Evolutionary conservation across 164 flowering plant genomes (phyloP).

Genomic region (Tetracentron sinense): DNA sequence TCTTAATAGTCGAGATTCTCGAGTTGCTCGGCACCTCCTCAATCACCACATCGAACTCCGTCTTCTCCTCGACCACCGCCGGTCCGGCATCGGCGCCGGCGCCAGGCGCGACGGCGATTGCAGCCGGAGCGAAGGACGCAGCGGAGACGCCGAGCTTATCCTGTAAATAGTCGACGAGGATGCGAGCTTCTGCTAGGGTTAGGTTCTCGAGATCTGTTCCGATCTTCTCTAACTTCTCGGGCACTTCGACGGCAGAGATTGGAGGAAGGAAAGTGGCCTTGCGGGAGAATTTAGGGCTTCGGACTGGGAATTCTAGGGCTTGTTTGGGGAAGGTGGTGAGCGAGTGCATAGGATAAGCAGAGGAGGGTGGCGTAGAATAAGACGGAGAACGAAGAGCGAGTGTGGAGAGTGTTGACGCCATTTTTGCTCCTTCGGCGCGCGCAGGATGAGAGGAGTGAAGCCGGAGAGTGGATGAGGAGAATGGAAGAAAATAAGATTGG

Average conservation of each 20-base stretch:
- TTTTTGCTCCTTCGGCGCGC: no score
- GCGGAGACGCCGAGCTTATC: constrained; percentile 92
- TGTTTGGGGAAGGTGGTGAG: constrained; percentile 23
- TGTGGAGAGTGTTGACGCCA: constrained; percentile 36
- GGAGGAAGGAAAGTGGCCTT: constrained; percentile 42
- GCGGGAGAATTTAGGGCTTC: constrained; percentile 27
- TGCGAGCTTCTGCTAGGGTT: constrained; percentile 65
- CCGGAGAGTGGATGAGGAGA: no score
- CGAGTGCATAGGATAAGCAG: constrained; percentile 22
- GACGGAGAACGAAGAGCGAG: constrained; percentile 35
- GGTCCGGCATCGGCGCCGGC: constrained; percentile 45
- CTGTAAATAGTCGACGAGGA: constrained; percentile 72
- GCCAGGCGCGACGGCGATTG: constrained; percentile 45
- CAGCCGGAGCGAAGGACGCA: constrained; percentile 81
- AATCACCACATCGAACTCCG: constrained; percentile 90
- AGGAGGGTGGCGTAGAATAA: constrained; percentile 19
- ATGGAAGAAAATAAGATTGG: no score
- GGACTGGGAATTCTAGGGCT: constrained; percentile 23
- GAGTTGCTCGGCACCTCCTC: constrained; percentile 86
- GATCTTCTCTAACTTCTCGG: constrained; percentile 59
- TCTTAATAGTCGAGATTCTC: constrained; percentile 83
- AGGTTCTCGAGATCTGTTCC: constrained; percentile 54
- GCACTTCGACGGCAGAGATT: constrained; percentile 46
- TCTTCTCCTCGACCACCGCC: constrained; percentile 78
- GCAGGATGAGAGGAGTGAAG: no score